Percentiles rank a stretch among this genome's conserved stretches.
These are phyloP conservation scores for Phytophthora fragariae DNA, from an alignment of 352 stramenopile species.

Conservation along the genomic window DNA sequence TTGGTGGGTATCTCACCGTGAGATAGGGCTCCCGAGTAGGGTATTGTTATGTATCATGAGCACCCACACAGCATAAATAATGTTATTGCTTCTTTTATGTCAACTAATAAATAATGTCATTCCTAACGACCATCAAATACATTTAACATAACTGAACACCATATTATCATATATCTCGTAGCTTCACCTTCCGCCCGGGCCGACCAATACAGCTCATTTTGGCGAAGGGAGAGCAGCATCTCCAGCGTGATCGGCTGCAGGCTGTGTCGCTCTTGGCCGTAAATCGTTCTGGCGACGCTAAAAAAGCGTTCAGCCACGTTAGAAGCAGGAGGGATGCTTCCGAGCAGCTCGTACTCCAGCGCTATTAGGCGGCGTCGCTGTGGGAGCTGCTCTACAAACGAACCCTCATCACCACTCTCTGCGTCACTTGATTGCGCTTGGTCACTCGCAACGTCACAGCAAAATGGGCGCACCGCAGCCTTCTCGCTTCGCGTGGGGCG, in stretches of 20 bases:
- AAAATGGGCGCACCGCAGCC: background rate
- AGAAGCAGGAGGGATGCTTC: background rate
- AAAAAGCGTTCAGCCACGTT: slow-evolving; percentile 8
- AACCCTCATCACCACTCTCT: background rate
- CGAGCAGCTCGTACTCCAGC: background rate
- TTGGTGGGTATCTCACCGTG: too few species aligned
- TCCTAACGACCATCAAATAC: background rate
- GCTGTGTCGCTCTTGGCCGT: background rate
- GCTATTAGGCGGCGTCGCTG: background rate
- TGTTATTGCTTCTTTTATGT: background rate
- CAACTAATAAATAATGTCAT: slow-evolving; percentile 5
- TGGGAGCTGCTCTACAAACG: slow-evolving; percentile 12
- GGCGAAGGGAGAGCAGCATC: slow-evolving; percentile 8
- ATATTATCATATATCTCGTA: slow-evolving; percentile 1
- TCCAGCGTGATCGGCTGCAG: slow-evolving; percentile 2
- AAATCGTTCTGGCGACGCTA: slow-evolving; percentile 9
- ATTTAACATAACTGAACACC: background rate
- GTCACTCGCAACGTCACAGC: too few species aligned
- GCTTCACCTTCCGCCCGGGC: background rate
- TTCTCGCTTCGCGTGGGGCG: slow-evolving; percentile 3
- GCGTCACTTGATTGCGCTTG: background rate
- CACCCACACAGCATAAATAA: too few species aligned
- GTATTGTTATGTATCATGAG: too few species aligned
- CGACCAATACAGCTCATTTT: slow-evolving; percentile 7
- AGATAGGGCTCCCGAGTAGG: too few species aligned